These are phyloP conservation scores for Diaporthe capsici DNA, from an alignment of 2,329 filamentous ascomycete species.

Conservation along the genomic window DNA sequence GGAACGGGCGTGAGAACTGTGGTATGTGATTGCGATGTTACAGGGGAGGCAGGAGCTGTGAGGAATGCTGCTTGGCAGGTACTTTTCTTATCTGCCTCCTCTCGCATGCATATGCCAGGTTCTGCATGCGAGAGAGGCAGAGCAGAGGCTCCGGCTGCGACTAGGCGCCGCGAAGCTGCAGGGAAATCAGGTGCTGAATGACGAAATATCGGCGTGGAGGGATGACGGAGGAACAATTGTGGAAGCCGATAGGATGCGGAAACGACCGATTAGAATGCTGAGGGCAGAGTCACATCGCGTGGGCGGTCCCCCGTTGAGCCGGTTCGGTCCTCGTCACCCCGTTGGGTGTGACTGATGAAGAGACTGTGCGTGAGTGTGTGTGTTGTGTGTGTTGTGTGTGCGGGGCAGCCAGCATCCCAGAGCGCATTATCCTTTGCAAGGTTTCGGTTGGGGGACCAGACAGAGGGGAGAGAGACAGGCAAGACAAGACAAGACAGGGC, in stretches of 20 bases:
- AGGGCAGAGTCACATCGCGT: slow-evolving; percentile 25
- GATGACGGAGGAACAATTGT: slow-evolving; percentile 21
- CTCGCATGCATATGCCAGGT: slow-evolving; percentile 14
- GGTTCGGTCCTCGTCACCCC: slow-evolving; percentile 27
- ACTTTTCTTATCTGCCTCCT: slow-evolving; percentile 20
- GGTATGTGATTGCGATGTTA: slow-evolving; percentile 7
- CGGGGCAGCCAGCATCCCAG: not conserved
- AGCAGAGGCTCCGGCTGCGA: not conserved
- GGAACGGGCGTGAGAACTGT: not conserved
- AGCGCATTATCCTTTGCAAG: not conserved
- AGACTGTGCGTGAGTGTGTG: not conserved
- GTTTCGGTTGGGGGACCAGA: not conserved
- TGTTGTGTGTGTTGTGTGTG: not conserved
- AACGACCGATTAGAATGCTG: slow-evolving; percentile 9
- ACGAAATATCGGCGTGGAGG: slow-evolving; percentile 8
- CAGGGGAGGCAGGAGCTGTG: slow-evolving; percentile 20
- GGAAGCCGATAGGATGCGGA: slow-evolving; percentile 28
- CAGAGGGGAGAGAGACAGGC: not conserved
- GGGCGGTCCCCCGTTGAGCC: slow-evolving; percentile 29
- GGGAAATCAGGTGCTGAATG: slow-evolving; percentile 17
- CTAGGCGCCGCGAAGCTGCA: not conserved
- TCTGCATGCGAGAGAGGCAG: not conserved
- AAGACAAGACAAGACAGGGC: too few relatives aligned
- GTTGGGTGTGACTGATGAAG: not conserved
- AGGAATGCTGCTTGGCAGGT: slow-evolving; percentile 24